These are phyloP conservation scores for Rhynchosporium secalis DNA, from an alignment of 2,329 filamentous ascomycete species.

Conservation along the genomic window DNA sequence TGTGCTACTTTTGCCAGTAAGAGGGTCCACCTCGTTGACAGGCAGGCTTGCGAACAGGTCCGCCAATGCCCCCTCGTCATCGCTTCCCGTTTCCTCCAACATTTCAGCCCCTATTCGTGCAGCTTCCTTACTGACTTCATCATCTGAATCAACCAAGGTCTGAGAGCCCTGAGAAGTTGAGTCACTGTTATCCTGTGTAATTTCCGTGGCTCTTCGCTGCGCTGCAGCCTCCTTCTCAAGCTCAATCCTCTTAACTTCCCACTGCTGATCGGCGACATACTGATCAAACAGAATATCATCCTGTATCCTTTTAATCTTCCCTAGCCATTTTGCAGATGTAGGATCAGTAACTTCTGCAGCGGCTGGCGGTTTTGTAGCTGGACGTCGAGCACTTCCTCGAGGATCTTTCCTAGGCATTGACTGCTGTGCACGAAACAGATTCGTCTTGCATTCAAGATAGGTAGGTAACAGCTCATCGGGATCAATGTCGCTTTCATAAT, in stretches of 20 bases:
- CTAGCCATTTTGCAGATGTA: conserved; percentile 64
- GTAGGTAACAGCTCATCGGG: conserved; percentile 73
- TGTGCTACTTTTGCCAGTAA: conserved; percentile 58
- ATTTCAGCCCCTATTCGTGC: conserved; percentile 59
- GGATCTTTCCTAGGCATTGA: conserved; percentile 46
- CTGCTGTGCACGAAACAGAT: conserved; percentile 62
- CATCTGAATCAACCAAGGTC: conserved; percentile 44
- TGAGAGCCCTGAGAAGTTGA: conserved; percentile 31
- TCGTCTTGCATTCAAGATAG: conserved; percentile 74
- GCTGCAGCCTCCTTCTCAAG: conserved; percentile 62
- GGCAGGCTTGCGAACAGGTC: conserved; percentile 63
- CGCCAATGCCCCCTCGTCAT: conserved; percentile 54
- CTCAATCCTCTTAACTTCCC: conserved; percentile 59
- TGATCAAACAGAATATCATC: conserved; percentile 75
- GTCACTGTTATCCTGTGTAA: conserved; percentile 31
- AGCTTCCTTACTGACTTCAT: conserved; percentile 55
- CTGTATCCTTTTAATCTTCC: conserved; percentile 75
- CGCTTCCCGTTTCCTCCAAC: conserved; percentile 52
- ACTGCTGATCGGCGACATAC: conserved; percentile 62
- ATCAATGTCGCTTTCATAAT: conserved; percentile 70
- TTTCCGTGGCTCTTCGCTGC: conserved; percentile 44
- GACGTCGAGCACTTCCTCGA: conserved; percentile 22
- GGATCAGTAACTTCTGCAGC: conserved; percentile 24
- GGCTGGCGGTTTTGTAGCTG: conserved; percentile 22
- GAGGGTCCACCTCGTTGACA: conserved; percentile 57